These are phyloP conservation scores for Fraxinus dipetala DNA, from an alignment of 305 asterid genomes.

Conservation along the genomic window DNA sequence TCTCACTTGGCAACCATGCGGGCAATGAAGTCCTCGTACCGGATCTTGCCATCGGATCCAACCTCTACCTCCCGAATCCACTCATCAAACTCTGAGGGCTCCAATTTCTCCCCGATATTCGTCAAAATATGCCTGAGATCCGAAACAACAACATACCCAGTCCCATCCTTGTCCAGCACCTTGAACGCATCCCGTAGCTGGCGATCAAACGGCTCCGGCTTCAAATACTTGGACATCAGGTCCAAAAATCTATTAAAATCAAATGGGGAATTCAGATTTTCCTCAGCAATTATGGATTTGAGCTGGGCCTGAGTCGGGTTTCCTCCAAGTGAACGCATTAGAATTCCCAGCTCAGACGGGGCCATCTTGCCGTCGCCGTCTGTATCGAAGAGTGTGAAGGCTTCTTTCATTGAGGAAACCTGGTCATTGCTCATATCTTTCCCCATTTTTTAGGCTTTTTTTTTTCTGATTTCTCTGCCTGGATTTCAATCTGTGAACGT, in stretches of 20 bases:
- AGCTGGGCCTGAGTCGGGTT: slow-evolving; percentile 93
- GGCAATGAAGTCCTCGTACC: slow-evolving; percentile 89
- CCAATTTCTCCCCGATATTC: slow-evolving; percentile 84
- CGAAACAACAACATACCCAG: slow-evolving; percentile 75
- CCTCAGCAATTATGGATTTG: slow-evolving; percentile 61
- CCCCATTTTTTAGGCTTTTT: slow-evolving; percentile 48
- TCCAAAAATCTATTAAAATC: slow-evolving; percentile 75
- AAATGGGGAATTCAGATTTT: slow-evolving; percentile 62
- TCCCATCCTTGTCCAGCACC: slow-evolving; percentile 81
- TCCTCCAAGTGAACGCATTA: slow-evolving; percentile 95
- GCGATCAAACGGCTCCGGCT: slow-evolving; percentile 93
- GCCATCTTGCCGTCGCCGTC: slow-evolving; percentile 95
- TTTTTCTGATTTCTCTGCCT: background rate
- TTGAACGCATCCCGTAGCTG: slow-evolving; percentile 94
- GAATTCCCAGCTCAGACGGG: slow-evolving; percentile 90
- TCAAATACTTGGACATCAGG: slow-evolving; percentile 84
- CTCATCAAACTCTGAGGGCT: slow-evolving; percentile 91
- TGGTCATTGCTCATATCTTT: slow-evolving; percentile 91
- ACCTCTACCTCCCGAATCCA: slow-evolving; percentile 99
- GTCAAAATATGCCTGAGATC: slow-evolving; percentile 94
- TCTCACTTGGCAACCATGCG: slow-evolving; percentile 87
- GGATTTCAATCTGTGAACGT: background rate
- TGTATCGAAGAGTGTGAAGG: slow-evolving; percentile 87
- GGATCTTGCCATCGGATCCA: slow-evolving; percentile 94
- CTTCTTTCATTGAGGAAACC: slow-evolving; percentile 81